Evolutionary conservation across 192 early-diverging fungal species (phyloP), one percentile per base, ranked within the genome.

Genomic region (Coemansia sp.): DNA sequence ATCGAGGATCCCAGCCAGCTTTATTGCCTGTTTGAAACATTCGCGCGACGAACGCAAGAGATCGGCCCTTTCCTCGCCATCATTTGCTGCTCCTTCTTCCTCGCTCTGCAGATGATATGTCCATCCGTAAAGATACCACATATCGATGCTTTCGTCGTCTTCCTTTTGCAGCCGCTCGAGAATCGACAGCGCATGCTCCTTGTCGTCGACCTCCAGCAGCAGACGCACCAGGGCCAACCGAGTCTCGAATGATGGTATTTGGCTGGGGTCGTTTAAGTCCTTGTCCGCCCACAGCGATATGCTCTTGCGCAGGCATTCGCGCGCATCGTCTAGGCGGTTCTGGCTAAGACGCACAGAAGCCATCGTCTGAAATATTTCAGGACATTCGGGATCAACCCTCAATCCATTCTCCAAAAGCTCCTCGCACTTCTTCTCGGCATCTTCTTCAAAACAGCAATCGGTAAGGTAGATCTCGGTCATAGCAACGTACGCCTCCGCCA

Each of bases 391-490:
- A 67, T 91, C 90, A 15, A 87, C 65, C 30, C 83, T 50, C n/a
- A 85, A 53, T 0, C 93, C 95, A 19, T 83, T 81, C 40, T 82
- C 60, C 57, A 94, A 71, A 64, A 84, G 90, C 50, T 83, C 64
- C 59, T 93, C 91, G 67, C 94, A 96, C 38, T 84, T 84, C 57
- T 85, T 75, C 77, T 97, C 97, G 5, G 97, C 97, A 20, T 94
- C 86, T 7, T 86, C 84, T 52, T 94, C 92, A 74, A 95, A 96
- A 69, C 97, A 99, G 74, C 92, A 95, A 69, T 99, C 97, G 0
- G 97, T 98, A 77, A 99, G 86, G 73, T 94, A 99, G 20, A 98
- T 94, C 69, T 99, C 97, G 3, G 92, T 87, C 87, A 99, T 94
- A 36, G 94, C 91, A 74, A 93, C 95, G 22, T 95, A 84, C 13